Percentiles rank a stretch among this genome's conserved stretches.
Evolutionary conservation across 148 eudicot genomes (phyloP).

Genomic region (Rhododendron griersonianum): DNA sequence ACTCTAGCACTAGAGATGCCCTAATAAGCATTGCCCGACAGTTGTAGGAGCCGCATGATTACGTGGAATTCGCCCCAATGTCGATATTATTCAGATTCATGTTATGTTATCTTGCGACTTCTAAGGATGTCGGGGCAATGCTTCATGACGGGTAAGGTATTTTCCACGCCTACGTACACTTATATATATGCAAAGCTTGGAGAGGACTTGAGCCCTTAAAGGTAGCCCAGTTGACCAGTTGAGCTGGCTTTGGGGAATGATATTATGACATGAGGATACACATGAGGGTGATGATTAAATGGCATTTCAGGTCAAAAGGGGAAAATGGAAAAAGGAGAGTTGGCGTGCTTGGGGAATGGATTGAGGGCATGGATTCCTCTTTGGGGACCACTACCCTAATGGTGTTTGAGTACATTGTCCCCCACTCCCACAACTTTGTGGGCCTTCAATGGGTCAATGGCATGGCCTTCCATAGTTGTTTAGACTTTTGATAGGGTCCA

Average conservation of each 20-base stretch:
- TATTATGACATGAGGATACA: constrained; percentile 13
- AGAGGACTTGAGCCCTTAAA: not conserved
- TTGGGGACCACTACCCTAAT: constrained; percentile 8
- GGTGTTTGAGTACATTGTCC: constrained; percentile 8
- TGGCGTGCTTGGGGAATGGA: constrained; percentile 32
- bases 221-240: not conserved
- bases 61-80: no score
- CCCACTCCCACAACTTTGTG: constrained; percentile 11
- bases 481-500: not conserved
- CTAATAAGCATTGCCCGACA: no score
- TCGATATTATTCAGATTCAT: not conserved
- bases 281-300: constrained; percentile 37
- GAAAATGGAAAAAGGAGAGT: constrained; percentile 12
- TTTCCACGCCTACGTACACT: not conserved
- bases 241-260: constrained; percentile 24
- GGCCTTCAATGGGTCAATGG: constrained; percentile 1
- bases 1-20: no score
- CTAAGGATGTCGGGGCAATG: not conserved
- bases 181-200: not conserved
- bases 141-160: not conserved
- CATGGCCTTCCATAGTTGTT: not conserved
- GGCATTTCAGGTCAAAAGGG: constrained; percentile 34
- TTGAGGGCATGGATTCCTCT: not conserved
- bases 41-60: no score
- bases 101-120: not conserved